Conservation (phyloP, 1,284 basidiomycete genomes). For the Leucoagaricus sp. region DNA sequence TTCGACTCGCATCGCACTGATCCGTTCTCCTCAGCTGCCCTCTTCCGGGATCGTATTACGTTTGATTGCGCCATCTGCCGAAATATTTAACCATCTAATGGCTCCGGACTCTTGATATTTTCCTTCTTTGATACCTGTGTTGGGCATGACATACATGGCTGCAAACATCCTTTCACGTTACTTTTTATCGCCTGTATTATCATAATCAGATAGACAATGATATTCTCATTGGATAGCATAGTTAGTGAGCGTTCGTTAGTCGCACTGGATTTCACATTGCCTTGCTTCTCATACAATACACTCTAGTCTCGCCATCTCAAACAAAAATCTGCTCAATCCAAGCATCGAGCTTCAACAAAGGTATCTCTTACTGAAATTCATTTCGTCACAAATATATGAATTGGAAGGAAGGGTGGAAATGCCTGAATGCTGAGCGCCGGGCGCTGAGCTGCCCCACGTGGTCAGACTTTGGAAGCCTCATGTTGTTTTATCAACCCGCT, state of each 20-base stretch:
- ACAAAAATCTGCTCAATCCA: not conserved
- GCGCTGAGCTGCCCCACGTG: too few species aligned
- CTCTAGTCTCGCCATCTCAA: not conserved
- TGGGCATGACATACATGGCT: constrained; percentile 19
- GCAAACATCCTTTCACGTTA: constrained; percentile 20
- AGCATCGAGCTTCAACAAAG: not conserved
- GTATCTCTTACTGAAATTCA: too few species aligned
- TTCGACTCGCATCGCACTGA: constrained; percentile 15
- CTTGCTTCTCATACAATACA: not conserved
- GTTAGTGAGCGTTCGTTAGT: constrained; percentile 5
- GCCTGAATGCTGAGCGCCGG: too few species aligned
- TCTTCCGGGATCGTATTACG: constrained; percentile 70
- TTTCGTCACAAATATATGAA: too few species aligned
- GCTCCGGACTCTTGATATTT: constrained; percentile 2
- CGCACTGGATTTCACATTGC: not conserved
- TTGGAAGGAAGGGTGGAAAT: too few species aligned
- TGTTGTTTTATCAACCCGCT: too few species aligned
- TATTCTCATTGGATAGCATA: constrained; percentile 16
- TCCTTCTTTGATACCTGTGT: constrained; percentile 7
- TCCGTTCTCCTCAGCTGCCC: constrained; percentile 46
- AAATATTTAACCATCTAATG: constrained; percentile 65
- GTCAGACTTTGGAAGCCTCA: too few species aligned
- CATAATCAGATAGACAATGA: constrained; percentile 31
- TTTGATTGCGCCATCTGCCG: constrained; percentile 75
- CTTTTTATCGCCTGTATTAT: constrained; percentile 32